A percentile compares a stretch with the other conserved stretches of the same genome.
phyloP scores from a whole-genome alignment of 2,329 filamentous ascomycete species.

The Ceratocystis papillata region DNA sequence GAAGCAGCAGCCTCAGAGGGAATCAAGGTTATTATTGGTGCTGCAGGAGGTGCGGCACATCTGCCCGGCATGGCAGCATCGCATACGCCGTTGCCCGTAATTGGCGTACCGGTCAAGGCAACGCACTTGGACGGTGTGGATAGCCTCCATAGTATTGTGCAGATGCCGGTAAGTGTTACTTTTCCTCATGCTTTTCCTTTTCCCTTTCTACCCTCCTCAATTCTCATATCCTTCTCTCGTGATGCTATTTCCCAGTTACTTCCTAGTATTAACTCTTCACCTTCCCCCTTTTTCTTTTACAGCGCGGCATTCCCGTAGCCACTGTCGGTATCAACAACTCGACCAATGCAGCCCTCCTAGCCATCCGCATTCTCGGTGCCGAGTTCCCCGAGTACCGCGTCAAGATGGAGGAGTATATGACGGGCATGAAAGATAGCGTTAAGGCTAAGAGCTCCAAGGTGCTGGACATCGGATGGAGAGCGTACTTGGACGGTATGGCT shows the following conservation, averaged over 20 bases:
- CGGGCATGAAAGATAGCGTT: conserved; percentile 53
- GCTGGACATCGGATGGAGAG: conserved; percentile 44
- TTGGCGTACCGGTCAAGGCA: conserved; percentile 67
- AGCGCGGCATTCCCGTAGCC: conserved; percentile 56
- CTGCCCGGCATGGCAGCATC: conserved; percentile 66
- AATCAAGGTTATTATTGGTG: conserved; percentile 64
- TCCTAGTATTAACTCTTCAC: background rate
- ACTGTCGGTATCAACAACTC: conserved; percentile 74
- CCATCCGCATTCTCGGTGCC: conserved; percentile 54
- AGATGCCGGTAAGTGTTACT: conserved; percentile 53
- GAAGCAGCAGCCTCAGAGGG: conserved; percentile 52
- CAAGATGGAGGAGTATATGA: conserved; percentile 50
- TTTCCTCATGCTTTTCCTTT: background rate
- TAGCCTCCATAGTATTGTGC: conserved; percentile 60
- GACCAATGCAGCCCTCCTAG: conserved; percentile 64
- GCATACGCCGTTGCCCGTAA: conserved; percentile 60
- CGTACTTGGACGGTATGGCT: conserved; percentile 38
- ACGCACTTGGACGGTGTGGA: conserved; percentile 62
- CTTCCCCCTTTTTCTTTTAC: background rate
- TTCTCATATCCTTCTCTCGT: conserved; percentile 32
- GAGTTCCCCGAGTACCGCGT: conserved; percentile 45
- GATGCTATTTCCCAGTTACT: conserved; percentile 27
- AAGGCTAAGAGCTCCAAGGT: conserved; percentile 50
- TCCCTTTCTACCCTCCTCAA: conserved; percentile 34
- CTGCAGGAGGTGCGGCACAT: conserved; percentile 62